Base-by-base conservation (phyloP, 2,329 filamentous ascomycete species). In the Fusarium cyanostomum region DNA sequence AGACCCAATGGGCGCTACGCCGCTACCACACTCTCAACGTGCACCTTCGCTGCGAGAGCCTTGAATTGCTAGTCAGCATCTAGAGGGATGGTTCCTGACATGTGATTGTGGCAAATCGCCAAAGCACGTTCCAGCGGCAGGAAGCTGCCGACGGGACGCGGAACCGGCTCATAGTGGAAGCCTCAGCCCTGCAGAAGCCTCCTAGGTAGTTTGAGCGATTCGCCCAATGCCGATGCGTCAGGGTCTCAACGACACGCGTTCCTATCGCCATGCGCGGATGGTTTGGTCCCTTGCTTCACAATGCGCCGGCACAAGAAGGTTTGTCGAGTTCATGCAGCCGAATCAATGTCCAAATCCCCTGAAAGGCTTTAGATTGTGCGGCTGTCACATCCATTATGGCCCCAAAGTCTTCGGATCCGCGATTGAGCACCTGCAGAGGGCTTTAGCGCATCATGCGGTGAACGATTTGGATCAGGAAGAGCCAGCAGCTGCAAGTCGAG, bases 61-160 rank as follows among this genome's bases (percentile, higher is more conserved):
- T 26, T 12, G 27, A 33, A 57, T 45, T 30, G 31, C 43, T 51
- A 46, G 50, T 44, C 44, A 38, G 34, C 45, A 44, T 30, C 42
- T 18, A 37, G 28, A 24, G n/a, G n/a, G 27, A 30, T 62, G 34
- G 39, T 37, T 24, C 51, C 11, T 64, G 24, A 50, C 49, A 62
- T 58, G 59, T 52, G 33, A 42, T 44, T 42, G 55, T 50, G 27
- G 52, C 33, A 43, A 49, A 59, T 44, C 24, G 35, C 31, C n/a
- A 31, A n/a, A 41, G 26, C 49, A 57, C 52, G 31, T 26, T 41
- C 46, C 24, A 16, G 15, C 27, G 26, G 12, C 16, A 38, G 15
- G 28, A 11, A 3, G 11, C n/a, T 46, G 24, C 33, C 43, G 18
- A 28, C 15, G 16, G 37, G n/a, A 31, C 13, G 52, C 34, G 26